Evolutionary conservation across 805 yeast genomes (phyloP).

Genomic region (Sugiyamaella chiloensis): DNA sequence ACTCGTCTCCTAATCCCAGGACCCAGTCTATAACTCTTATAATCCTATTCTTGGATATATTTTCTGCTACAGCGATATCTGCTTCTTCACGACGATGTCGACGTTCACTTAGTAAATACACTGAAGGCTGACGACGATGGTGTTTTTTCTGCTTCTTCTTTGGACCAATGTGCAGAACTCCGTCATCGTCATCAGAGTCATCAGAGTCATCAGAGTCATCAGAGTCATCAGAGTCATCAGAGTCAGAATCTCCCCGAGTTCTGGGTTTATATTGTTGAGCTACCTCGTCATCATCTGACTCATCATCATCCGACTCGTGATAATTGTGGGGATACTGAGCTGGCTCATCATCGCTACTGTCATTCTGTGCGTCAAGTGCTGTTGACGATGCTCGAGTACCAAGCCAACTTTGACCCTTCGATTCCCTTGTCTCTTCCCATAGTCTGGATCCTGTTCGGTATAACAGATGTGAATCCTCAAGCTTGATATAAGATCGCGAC

Average conservation of each 20-base stretch:
- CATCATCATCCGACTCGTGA: slow-evolving; percentile 8
- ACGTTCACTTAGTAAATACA: slow-evolving; percentile 7
- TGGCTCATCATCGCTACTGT: slow-evolving; percentile 9
- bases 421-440: slow-evolving; percentile 27
- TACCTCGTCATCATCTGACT: background rate
- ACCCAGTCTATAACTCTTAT: slow-evolving; percentile 23
- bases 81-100: slow-evolving; percentile 11
- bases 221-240: background rate
- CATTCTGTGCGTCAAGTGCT: slow-evolving; percentile 2
- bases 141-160: background rate
- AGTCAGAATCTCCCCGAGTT: too few relatives aligned
- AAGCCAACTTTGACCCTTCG: slow-evolving; percentile 24
- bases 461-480: slow-evolving; percentile 23
- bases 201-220: slow-evolving; percentile 3
- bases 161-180: slow-evolving; percentile 14
- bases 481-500: slow-evolving; percentile 5
- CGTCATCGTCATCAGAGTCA: slow-evolving; percentile 12
- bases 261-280: background rate
- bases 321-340: background rate
- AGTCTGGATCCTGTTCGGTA: slow-evolving; percentile 29
- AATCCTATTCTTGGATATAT: slow-evolving; percentile 10
- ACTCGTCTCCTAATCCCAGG: slow-evolving; percentile 22
- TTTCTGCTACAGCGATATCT: slow-evolving; percentile 12
- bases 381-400: slow-evolving; percentile 18
- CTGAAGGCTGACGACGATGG: slow-evolving; percentile 6